Percentiles rank a stretch among this genome's conserved stretches.
These are phyloP conservation scores for Colletotrichum sp. DNA, from an alignment of 2,329 filamentous ascomycete genomes.

Conservation along the genomic window DNA sequence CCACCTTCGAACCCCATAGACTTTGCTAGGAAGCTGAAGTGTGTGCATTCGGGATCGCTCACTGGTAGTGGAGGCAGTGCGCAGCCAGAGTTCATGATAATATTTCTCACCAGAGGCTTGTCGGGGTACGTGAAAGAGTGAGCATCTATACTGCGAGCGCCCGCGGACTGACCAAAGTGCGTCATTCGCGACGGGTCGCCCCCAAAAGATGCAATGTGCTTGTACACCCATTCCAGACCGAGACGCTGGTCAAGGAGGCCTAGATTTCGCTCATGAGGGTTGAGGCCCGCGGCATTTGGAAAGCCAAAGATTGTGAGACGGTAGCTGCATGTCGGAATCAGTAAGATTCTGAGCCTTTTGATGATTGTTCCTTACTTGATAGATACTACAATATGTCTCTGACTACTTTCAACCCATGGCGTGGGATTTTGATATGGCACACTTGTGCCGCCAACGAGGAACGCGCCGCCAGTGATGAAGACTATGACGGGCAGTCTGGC, in stretches of 20 bases:
- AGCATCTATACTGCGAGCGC: not conserved
- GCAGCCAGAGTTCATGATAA: not conserved
- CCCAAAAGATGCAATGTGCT: not conserved
- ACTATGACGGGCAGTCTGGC: not conserved
- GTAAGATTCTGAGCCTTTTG: accelerated
- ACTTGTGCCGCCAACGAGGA: constrained; percentile 26
- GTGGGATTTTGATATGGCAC: constrained; percentile 28
- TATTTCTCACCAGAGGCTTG: not conserved
- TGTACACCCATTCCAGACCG: not conserved
- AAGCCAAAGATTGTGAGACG: constrained; percentile 32
- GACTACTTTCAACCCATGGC: constrained; percentile 28
- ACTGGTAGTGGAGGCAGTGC: not conserved
- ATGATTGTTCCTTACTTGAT: constrained; percentile 3
- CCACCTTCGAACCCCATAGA: not conserved
- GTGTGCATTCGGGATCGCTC: not conserved
- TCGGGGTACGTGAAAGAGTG: not conserved
- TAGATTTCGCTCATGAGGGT: not conserved
- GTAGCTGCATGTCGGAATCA: constrained; percentile 24
- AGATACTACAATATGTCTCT: constrained; percentile 29
- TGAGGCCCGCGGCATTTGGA: constrained; percentile 29
- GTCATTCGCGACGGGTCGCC: not conserved
- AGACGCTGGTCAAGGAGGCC: not conserved
- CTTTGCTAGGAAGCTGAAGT: not conserved
- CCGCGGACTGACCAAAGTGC: not conserved
- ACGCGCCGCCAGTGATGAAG: constrained; percentile 26